These are phyloP conservation scores for Pochonia chlamydosporia DNA, from an alignment of 2,329 filamentous ascomycete genomes.

Conservation along the genomic window DNA sequence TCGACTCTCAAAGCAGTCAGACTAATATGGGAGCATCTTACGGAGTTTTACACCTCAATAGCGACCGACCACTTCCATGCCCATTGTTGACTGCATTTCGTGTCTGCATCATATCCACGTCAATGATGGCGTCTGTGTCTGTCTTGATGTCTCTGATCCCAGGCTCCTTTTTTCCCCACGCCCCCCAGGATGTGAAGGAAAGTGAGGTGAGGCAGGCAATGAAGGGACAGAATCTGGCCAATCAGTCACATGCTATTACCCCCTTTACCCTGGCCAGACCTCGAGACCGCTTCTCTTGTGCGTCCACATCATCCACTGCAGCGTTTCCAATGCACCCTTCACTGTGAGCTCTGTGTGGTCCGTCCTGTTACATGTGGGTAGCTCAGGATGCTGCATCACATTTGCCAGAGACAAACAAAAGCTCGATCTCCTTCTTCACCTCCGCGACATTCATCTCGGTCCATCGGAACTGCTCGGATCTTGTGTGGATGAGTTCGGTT, in stretches of 20 bases:
- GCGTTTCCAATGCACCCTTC: not conserved
- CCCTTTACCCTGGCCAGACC: not conserved
- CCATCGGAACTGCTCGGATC: conserved; percentile 3
- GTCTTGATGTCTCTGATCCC: too few species aligned
- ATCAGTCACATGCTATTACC: conserved; percentile 6
- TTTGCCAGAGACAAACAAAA: not conserved
- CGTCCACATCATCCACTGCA: not conserved
- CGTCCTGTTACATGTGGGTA: not conserved
- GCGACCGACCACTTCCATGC: too few species aligned
- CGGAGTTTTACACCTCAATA: too few species aligned
- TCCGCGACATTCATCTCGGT: conserved; percentile 1
- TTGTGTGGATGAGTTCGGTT: too few species aligned
- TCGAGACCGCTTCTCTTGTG: conserved; percentile 1
- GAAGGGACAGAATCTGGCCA: not conserved
- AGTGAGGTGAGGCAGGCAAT: too few species aligned
- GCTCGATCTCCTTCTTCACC: conserved; percentile 1
- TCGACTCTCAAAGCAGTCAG: too few species aligned
- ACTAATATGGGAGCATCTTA: too few species aligned
- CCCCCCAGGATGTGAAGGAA: too few species aligned
- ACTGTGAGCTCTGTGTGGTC: not conserved
- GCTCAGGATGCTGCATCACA: not conserved
- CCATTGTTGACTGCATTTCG: too few species aligned
- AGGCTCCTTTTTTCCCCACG: too few species aligned
- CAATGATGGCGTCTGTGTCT: too few species aligned
- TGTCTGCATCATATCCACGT: too few species aligned